Base-by-base conservation (phyloP, 73 alveolate species). In the Uronychia binucleata region DNA sequence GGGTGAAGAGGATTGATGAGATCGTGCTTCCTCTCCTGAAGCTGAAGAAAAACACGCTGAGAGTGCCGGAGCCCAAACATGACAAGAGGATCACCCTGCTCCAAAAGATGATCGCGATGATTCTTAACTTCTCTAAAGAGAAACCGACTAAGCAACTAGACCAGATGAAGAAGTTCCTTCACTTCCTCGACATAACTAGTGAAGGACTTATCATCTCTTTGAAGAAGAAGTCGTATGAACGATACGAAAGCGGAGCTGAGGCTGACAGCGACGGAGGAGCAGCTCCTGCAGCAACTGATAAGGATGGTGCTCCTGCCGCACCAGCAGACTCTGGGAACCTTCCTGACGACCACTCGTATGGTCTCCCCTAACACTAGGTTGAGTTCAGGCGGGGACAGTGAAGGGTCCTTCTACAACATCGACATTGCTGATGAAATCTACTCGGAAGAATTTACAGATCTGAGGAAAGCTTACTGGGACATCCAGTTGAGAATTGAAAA, bases 401-500 rank as follows among this genome's bases (percentile, higher is more conserved):
- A 46, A 46, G 67, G 67, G n/a, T 46, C 67, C 67, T 46, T 46
- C 19, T 46, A 79, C 59, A 85, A 90, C 79, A 58, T 90, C 11
- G 96, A 90, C 33, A 80, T 90, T 35, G 35, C 93, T 8, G 91
- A 90, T 77, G 93, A 74, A 25, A 83, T 81, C 14, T 90, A 90
- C 35, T 77, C 57, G 11, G 81, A 78, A 26, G 78, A 86, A 67
- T 90, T 84, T 34, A 57, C 77, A 30, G 89, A 80, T 57, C 33
- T 90, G 27, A 85, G 92, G 33, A 60, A 88, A 25, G 90, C 90
- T 0, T 90, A 35, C 59, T 90, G 96, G 96, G 96, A 86, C 33
- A 90, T 86, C 26, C 79, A 86, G 77, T 60, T 78, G 5, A 29
- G 58, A 13, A 80, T 90, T n/a, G 86, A 77, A 31, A 80, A 74